Evolutionary conservation across 371 early-diverging fungal genomes (phyloP).

Genomic region (Batrachochytrium dendrobatidis): DNA sequence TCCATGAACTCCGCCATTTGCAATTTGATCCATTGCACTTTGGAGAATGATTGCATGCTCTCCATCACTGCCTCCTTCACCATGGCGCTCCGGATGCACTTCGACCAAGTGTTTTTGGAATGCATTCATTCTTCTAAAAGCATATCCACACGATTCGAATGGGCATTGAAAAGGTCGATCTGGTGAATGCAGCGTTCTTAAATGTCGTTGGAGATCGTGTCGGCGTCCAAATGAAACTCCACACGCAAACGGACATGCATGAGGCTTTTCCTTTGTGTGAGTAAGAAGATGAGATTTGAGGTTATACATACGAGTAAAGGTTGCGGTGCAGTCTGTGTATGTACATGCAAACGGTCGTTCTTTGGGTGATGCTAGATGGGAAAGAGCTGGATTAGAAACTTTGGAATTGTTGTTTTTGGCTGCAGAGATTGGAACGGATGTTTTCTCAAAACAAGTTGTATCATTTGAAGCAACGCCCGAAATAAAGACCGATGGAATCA

Average conservation of each 20-base stretch:
- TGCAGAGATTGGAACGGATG: too few relatives aligned
- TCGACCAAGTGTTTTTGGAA: slow-evolving; percentile 2
- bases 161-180: slow-evolving; percentile 2
- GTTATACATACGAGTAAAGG: slow-evolving; percentile 18
- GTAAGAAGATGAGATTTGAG: slow-evolving; percentile 23
- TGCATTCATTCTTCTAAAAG: not conserved
- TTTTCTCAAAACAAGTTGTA: too few relatives aligned
- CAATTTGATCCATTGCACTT: too few relatives aligned
- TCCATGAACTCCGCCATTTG: too few relatives aligned
- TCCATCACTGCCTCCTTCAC: not conserved
- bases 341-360: not conserved
- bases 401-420: too few relatives aligned
- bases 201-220: slow-evolving; percentile 42
- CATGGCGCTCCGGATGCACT: not conserved
- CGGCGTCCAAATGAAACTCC: slow-evolving; percentile 19
- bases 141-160: slow-evolving; percentile 2
- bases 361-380: not conserved
- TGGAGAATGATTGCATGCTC: not conserved
- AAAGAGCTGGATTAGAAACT: too few relatives aligned
- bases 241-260: slow-evolving; percentile 22
- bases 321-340: slow-evolving; percentile 13
- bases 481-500: too few relatives aligned
- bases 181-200: slow-evolving; percentile 6
- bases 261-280: slow-evolving; percentile 17
- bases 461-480: too few relatives aligned